Conservation (phyloP, 1,284 basidiomycete species). For the Cryptococcus deneoformans region DNA sequence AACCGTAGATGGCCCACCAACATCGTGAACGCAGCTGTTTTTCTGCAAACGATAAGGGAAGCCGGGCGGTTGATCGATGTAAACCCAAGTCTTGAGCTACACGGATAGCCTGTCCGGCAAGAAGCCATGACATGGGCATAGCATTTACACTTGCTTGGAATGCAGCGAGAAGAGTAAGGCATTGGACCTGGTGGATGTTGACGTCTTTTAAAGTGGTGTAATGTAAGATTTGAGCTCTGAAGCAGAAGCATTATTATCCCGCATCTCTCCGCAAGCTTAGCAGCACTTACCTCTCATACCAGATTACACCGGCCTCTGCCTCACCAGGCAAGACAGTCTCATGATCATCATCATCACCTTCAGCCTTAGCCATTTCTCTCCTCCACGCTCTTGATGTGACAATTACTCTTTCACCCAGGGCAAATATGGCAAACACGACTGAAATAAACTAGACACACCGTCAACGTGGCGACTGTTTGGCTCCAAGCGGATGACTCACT, state of each 20-base stretch:
- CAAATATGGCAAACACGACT: slow-evolving; percentile 77
- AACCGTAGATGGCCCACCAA: slow-evolving; percentile 85
- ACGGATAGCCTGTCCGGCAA: slow-evolving; percentile 80
- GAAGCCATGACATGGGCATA: slow-evolving; percentile 84
- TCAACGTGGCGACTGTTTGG: neutral
- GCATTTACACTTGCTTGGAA: slow-evolving; percentile 87
- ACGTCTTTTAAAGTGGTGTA: slow-evolving; percentile 80
- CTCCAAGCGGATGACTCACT: slow-evolving; percentile 10
- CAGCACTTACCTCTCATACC: slow-evolving; percentile 36
- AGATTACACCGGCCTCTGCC: slow-evolving; percentile 46
- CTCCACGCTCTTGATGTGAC: slow-evolving; percentile 58
- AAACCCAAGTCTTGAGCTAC: slow-evolving; percentile 83
- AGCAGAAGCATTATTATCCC: slow-evolving; percentile 3
- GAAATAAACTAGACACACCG: slow-evolving; percentile 62
- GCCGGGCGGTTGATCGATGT: slow-evolving; percentile 75
- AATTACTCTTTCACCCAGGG: slow-evolving; percentile 61
- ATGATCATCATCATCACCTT: slow-evolving; percentile 3
- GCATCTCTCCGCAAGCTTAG: neutral
- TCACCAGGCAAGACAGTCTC: slow-evolving; percentile 41
- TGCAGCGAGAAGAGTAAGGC: slow-evolving; percentile 78
- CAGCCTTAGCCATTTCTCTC: slow-evolving; percentile 60
- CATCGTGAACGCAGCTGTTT: slow-evolving; percentile 83
- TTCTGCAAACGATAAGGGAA: slow-evolving; percentile 66
- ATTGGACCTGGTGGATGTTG: slow-evolving; percentile 77
- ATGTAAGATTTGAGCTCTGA: slow-evolving; percentile 76